phyloP scores from a whole-genome alignment of 306 rosid genomes.

The Cucurbita argyrosperma region DNA sequence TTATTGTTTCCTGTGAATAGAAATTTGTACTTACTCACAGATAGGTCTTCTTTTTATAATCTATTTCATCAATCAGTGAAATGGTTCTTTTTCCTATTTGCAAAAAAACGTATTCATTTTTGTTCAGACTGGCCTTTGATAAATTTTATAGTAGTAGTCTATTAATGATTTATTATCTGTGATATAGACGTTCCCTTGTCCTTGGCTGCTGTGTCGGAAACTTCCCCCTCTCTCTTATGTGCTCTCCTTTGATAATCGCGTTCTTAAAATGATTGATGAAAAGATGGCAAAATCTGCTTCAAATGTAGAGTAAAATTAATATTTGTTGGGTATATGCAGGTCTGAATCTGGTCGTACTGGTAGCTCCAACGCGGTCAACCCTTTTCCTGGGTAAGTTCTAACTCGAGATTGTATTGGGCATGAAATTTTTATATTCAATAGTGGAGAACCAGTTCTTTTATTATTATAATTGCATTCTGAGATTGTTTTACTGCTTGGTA shows the following conservation, averaged over 20 bases:
- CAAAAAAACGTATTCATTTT: not conserved
- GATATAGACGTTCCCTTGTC: not conserved
- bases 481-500: not conserved
- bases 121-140: not conserved
- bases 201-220: not conserved
- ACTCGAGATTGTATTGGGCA: not conserved
- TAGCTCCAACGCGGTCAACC: constrained; percentile 23
- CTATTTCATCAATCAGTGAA: not conserved
- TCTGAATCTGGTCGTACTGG: constrained; percentile 39
- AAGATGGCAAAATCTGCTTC: not conserved
- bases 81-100: too few species aligned
- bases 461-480: not conserved
- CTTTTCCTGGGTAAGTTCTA: constrained; percentile 52
- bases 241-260: not conserved
- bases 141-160: not conserved
- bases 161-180: not conserved
- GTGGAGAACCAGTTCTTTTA: not conserved
- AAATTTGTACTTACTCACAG: not conserved
- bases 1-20: not conserved
- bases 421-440: not conserved
- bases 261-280: not conserved
- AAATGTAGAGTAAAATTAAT: not conserved
- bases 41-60: too few species aligned
- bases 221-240: not conserved
- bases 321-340: constrained; percentile 23